Percentiles rank a stretch among this genome's conserved stretches.
phyloP scores from a whole-genome alignment of 495 filamentous ascomycete genomes.

The Cercophora samala region DNA sequence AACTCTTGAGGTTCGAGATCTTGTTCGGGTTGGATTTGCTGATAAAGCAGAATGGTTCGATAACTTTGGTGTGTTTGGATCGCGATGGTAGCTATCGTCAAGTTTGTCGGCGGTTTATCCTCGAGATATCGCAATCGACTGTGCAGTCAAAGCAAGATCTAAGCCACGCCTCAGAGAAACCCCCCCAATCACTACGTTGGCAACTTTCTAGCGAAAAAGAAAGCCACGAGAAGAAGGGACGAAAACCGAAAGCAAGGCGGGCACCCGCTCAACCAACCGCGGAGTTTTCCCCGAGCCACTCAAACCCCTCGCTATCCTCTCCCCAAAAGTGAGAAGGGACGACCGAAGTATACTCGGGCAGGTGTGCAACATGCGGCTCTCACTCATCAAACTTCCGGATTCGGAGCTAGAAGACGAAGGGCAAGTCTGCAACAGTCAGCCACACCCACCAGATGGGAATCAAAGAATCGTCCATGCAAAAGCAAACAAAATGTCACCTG shows the following conservation, averaged over 20 bases:
- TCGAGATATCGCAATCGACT: too few relatives aligned
- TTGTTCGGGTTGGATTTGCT: too few relatives aligned
- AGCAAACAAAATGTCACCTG: background rate
- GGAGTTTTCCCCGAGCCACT: background rate
- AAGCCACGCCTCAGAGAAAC: too few relatives aligned
- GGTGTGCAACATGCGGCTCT: too few relatives aligned
- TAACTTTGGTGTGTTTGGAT: too few relatives aligned
- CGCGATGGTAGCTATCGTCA: too few relatives aligned
- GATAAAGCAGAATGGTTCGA: too few relatives aligned
- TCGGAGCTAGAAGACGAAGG: slow-evolving; percentile 4
- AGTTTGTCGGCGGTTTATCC: too few relatives aligned
- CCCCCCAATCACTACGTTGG: too few relatives aligned
- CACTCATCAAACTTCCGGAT: background rate
- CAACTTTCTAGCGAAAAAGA: background rate
- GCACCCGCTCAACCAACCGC: background rate
- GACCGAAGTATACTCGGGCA: background rate
- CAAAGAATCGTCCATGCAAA: background rate
- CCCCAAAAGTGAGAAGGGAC: background rate
- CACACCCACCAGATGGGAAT: background rate
- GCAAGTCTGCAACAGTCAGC: background rate
- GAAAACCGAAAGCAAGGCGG: background rate
- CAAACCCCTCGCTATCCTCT: background rate
- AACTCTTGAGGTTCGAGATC: too few relatives aligned
- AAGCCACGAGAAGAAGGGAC: background rate
- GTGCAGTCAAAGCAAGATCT: too few relatives aligned